phyloP scores from a whole-genome alignment of 805 yeast genomes.

The Lipomyces starkeyi region DNA sequence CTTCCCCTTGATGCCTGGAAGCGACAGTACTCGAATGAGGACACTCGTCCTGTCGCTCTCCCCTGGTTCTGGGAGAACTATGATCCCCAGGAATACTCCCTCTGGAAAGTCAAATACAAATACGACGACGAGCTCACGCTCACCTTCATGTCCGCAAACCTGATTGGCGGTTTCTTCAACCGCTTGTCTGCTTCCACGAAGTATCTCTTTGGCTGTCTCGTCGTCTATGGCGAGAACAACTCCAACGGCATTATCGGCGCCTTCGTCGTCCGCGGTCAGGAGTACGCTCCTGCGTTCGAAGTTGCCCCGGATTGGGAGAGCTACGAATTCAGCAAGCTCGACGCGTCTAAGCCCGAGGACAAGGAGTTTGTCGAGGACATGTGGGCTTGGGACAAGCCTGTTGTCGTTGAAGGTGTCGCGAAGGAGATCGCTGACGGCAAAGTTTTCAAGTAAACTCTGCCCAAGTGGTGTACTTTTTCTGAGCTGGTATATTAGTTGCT shows the following conservation, averaged over 20 bases:
- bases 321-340: slow-evolving; percentile 81
- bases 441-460: slow-evolving; percentile 76
- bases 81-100: slow-evolving; percentile 91
- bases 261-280: slow-evolving; percentile 95
- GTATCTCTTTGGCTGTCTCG: slow-evolving; percentile 90
- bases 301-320: slow-evolving; percentile 99
- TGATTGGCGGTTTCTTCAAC: slow-evolving; percentile 97
- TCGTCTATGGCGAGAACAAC: slow-evolving; percentile 98
- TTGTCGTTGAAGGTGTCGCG: slow-evolving; percentile 74
- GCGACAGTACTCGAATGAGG: slow-evolving; percentile 95
- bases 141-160: slow-evolving; percentile 98
- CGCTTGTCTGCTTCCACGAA: slow-evolving; percentile 90
- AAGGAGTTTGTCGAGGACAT: slow-evolving; percentile 82
- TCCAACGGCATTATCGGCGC: slow-evolving; percentile 96
- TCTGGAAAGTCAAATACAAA: slow-evolving; percentile 95
- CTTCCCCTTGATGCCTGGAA: slow-evolving; percentile 90
- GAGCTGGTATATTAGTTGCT: neutral
- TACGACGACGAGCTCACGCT: slow-evolving; percentile 97
- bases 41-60: slow-evolving; percentile 88
- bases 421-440: slow-evolving; percentile 96
- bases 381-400: slow-evolving; percentile 99
- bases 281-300: slow-evolving; percentile 85
- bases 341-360: slow-evolving; percentile 75
- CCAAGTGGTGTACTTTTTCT: neutral
- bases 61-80: slow-evolving; percentile 99